phyloP scores from a whole-genome alignment of 192 early-diverging fungal genomes.

The Backusella sp. region DNA sequence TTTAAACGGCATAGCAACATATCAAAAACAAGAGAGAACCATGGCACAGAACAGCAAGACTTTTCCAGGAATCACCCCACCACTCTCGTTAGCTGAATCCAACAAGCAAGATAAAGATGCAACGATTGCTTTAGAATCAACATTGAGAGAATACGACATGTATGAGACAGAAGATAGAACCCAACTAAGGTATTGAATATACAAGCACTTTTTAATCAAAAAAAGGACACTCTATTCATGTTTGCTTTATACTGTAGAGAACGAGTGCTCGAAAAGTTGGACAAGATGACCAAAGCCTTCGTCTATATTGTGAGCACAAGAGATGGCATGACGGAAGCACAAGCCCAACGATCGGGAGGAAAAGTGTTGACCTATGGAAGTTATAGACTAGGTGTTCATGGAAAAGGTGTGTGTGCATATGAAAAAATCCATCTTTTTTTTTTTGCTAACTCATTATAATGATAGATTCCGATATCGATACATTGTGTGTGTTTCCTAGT shows the following conservation, averaged over 20 bases:
- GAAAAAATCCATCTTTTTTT: not conserved
- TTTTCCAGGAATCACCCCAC: conserved; percentile 13
- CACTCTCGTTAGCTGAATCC: conserved; percentile 41
- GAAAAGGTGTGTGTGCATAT: conserved; percentile 36
- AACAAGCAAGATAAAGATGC: conserved; percentile 36
- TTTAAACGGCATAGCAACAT: no score
- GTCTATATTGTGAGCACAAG: conserved; percentile 36
- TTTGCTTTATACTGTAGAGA: not conserved
- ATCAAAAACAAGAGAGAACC: no score
- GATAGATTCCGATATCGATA: conserved; percentile 67
- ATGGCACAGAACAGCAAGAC: not conserved
- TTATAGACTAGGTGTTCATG: conserved; percentile 69
- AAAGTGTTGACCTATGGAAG: conserved; percentile 71
- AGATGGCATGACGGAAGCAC: conserved; percentile 41
- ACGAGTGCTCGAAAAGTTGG: conserved; percentile 42
- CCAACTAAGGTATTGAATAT: conserved; percentile 41
- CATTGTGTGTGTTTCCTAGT: conserved; percentile 63
- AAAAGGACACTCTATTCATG: not conserved
- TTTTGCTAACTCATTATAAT: not conserved
- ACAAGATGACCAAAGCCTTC: conserved; percentile 53
- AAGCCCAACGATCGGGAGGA: conserved; percentile 55
- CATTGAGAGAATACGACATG: conserved; percentile 48
- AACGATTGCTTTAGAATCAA: conserved; percentile 41
- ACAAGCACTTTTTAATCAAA: no score
- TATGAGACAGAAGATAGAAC: conserved; percentile 59